Evolutionary conservation across 768 basidiomycete genomes (phyloP).

Genomic region (Multifurca ochricompacta): DNA sequence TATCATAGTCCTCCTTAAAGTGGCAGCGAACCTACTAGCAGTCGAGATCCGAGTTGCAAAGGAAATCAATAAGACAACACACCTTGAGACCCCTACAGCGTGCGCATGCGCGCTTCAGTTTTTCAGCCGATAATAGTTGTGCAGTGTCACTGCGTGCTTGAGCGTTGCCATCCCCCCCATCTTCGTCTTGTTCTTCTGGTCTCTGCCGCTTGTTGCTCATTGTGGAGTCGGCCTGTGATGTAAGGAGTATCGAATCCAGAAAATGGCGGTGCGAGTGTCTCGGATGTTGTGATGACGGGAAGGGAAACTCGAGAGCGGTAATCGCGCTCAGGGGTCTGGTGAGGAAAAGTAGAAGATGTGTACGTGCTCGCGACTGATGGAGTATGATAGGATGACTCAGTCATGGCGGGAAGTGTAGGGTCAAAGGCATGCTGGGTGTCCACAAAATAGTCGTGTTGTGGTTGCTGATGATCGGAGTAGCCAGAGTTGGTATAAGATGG

Average conservation of each 20-base stretch:
- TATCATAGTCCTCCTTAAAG: conserved; percentile 61
- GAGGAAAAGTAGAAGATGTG: not conserved
- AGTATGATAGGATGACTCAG: not conserved
- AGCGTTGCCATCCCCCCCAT: not conserved
- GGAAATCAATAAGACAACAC: not conserved
- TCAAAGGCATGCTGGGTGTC: conserved; percentile 3
- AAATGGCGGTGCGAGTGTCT: not conserved
- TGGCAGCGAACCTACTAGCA: conserved; percentile 63
- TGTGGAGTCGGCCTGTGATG: not conserved
- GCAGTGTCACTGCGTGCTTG: not conserved
- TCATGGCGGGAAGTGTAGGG: not conserved
- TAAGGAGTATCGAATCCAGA: not conserved
- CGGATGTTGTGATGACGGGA: not conserved
- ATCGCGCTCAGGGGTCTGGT: not conserved
- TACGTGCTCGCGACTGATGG: not conserved
- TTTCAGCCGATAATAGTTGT: conserved; percentile 4
- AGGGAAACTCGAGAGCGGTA: not conserved
- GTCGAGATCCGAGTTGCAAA: not conserved
- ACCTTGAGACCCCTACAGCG: conserved; percentile 22
- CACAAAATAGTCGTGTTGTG: not conserved
- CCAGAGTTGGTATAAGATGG: conserved; percentile 3
- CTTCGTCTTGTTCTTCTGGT: conserved; percentile 17
- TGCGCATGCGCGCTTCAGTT: conserved; percentile 21
- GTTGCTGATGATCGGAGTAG: conserved; percentile 7
- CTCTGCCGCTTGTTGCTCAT: conserved; percentile 16